Conservation (phyloP, 108 stramenopile genomes). For the Stephanodiscus triporus region DNA sequence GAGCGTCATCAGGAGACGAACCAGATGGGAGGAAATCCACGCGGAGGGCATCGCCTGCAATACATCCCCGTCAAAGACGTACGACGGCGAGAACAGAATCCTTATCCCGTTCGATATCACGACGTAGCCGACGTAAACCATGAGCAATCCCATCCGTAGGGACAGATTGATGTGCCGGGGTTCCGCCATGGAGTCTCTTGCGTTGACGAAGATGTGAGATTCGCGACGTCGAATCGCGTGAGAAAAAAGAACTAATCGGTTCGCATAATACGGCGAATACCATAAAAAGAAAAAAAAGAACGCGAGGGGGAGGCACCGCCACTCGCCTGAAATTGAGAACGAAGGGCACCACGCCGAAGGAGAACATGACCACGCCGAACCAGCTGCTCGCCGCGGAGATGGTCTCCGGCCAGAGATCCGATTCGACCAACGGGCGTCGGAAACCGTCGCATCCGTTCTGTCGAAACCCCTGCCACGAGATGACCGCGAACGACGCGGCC, state of each 20-base stretch:
- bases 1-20: conserved; percentile 68
- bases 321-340: conserved; percentile 39
- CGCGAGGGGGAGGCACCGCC: too few relatives aligned
- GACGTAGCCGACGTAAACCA: conserved; percentile 60
- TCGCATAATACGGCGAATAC: too few relatives aligned
- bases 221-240: too few relatives aligned
- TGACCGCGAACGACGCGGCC: conserved; percentile 48
- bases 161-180: conserved; percentile 50
- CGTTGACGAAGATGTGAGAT: too few relatives aligned
- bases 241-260: too few relatives aligned
- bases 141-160: conserved; percentile 48
- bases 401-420: conserved; percentile 42
- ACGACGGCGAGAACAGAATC: conserved; percentile 54
- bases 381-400: conserved; percentile 63
- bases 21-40: conserved; percentile 36
- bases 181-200: conserved; percentile 69
- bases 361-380: conserved; percentile 75
- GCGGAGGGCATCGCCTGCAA: conserved; percentile 64
- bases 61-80: conserved; percentile 69
- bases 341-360: conserved; percentile 62
- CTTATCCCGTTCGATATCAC: conserved; percentile 59
- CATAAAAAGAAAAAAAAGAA: not conserved
- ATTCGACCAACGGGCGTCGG: not conserved
- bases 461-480: conserved; percentile 20
- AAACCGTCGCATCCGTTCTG: conserved; percentile 32